Conservation (phyloP, 1,139 yeast genomes). For the Cylindricascospora bacillispora region DNA sequence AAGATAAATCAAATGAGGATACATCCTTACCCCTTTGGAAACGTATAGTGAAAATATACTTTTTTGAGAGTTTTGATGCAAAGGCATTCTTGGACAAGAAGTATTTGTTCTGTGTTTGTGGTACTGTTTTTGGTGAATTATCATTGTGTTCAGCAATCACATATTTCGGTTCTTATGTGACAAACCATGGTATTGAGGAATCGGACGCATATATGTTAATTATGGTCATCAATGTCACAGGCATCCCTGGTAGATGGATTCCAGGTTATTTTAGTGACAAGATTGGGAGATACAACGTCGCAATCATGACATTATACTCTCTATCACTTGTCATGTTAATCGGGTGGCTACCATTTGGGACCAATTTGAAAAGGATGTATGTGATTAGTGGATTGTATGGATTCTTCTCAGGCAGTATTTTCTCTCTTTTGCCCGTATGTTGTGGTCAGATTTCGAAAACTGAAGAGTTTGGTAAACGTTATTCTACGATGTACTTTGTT, state of each 20-base stretch:
- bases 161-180: constrained; percentile 39
- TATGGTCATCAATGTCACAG: constrained; percentile 37
- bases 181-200: constrained; percentile 31
- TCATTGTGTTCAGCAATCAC: constrained; percentile 33
- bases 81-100: constrained; percentile 31
- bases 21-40: constrained; percentile 6
- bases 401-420: constrained; percentile 38
- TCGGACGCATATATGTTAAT: constrained; percentile 34
- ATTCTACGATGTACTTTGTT: constrained; percentile 55
- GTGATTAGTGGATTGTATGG: constrained; percentile 41
- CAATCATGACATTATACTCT: constrained; percentile 30
- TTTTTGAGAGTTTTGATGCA: constrained; percentile 31
- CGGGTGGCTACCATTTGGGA: constrained; percentile 35
- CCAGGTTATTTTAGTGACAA: constrained; percentile 39
- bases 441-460: constrained; percentile 53
- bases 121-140: constrained; percentile 33
- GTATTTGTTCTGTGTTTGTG: constrained; percentile 29
- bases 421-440: constrained; percentile 38
- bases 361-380: constrained; percentile 30
- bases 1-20: constrained; percentile 8
- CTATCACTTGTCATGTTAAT: constrained; percentile 32
- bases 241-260: constrained; percentile 37
- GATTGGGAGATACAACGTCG: constrained; percentile 41
- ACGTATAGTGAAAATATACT: constrained; percentile 11
- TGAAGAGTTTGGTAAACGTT: constrained; percentile 53